These are phyloP conservation scores for Amphichorda felina DNA, from an alignment of 2,329 filamentous ascomycete genomes.

Conservation along the genomic window DNA sequence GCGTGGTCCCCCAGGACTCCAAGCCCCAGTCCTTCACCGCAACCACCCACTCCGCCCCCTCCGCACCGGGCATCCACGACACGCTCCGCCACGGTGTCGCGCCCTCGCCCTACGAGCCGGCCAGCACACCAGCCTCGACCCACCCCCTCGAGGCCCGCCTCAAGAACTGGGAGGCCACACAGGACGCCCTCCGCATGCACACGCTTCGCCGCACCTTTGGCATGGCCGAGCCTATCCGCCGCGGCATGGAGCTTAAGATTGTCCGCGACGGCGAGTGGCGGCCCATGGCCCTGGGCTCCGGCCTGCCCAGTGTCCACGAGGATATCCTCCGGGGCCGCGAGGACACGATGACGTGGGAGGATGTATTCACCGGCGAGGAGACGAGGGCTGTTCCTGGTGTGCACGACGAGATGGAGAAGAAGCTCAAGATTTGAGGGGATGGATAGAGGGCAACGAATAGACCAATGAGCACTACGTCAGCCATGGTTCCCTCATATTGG, in stretches of 20 bases:
- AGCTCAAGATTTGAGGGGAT: slow-evolving; percentile 54
- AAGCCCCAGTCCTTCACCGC: slow-evolving; percentile 52
- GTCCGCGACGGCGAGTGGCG: slow-evolving; percentile 69
- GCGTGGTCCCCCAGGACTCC: slow-evolving; percentile 69
- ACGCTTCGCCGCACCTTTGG: slow-evolving; percentile 78
- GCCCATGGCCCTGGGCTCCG: slow-evolving; percentile 46
- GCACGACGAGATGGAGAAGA: slow-evolving; percentile 89
- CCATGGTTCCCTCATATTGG: no score
- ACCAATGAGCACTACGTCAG: not conserved
- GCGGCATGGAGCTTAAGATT: slow-evolving; percentile 93
- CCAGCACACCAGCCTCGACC: slow-evolving; percentile 38
- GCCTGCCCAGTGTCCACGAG: slow-evolving; percentile 62
- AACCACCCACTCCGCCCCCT: slow-evolving; percentile 62
- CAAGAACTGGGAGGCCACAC: slow-evolving; percentile 78
- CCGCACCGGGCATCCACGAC: slow-evolving; percentile 87
- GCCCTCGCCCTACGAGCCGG: slow-evolving; percentile 40
- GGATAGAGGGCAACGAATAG: no score
- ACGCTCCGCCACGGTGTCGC: slow-evolving; percentile 77
- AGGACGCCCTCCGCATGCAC: slow-evolving; percentile 81
- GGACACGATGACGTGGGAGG: slow-evolving; percentile 76
- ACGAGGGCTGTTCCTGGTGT: slow-evolving; percentile 58
- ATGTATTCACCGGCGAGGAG: slow-evolving; percentile 77
- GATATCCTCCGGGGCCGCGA: slow-evolving; percentile 80
- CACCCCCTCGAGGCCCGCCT: slow-evolving; percentile 92
- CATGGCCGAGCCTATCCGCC: slow-evolving; percentile 81